Evolutionary conservation across 2,329 filamentous ascomycete species (phyloP).

Genomic region (Trichoderma harzianum): DNA sequence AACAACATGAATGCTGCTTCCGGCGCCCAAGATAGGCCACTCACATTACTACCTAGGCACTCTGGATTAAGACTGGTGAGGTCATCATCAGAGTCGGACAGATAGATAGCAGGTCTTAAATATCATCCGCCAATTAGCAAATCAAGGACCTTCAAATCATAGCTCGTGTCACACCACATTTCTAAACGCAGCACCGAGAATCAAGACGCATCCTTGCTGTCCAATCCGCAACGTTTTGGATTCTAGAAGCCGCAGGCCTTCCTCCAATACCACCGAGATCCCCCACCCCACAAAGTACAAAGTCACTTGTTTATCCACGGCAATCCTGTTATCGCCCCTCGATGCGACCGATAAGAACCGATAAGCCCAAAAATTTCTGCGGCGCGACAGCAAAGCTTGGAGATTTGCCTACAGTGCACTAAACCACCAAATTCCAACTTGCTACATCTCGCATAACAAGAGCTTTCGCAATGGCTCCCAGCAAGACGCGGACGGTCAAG

Average conservation of each 20-base stretch:
- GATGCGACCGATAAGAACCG: constrained; percentile 4
- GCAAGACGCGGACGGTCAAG: constrained; percentile 57
- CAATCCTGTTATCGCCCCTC: constrained; percentile 20
- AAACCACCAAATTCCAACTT: background rate
- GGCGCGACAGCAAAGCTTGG: background rate
- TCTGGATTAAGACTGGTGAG: background rate
- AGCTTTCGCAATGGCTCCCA: constrained; percentile 48
- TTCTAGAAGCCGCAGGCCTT: background rate
- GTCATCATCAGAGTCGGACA: background rate
- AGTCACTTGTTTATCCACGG: background rate
- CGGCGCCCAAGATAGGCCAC: background rate
- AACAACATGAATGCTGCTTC: background rate
- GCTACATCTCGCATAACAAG: background rate
- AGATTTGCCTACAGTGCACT: background rate
- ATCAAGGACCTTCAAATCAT: background rate
- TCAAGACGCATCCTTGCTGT: background rate
- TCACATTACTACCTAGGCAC: background rate
- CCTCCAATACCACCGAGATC: background rate
- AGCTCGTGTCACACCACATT: background rate
- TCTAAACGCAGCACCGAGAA: background rate
- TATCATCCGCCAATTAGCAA: background rate
- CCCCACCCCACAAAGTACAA: background rate
- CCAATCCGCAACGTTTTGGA: background rate
- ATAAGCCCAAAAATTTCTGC: constrained; percentile 17
- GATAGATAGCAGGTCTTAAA: background rate